Base-by-base conservation (phyloP, 345 rosid genomes). In the Hirschfeldia incana region DNA sequence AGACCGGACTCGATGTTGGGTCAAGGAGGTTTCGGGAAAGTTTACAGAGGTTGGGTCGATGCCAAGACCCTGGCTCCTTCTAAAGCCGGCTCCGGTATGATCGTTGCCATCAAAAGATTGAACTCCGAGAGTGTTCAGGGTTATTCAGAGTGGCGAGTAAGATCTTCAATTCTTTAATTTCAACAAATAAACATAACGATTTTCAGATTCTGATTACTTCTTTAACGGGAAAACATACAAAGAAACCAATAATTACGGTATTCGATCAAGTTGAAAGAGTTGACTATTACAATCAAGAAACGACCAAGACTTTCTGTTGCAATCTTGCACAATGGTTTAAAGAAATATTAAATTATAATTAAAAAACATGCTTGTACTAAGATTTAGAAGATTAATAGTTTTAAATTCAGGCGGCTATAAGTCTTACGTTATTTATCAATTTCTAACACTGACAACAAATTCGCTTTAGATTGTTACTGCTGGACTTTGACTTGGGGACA, bases 41-140 rank as follows among this genome's bases (percentile, higher is more conserved):
- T 94, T 53, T 94, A 78, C 81, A 91, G 86, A 85, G 97, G 98
- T 1, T 94, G 93, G 94, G 39, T 94, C 7, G 90, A 94, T 74
- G 89, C 79, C 29, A 87, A 69, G 82, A 87, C 87, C 66, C 76
- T 85, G 1, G 77, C 85, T 16, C 97, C 98, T 16, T 85, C 93
- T 6, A 89, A 84, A 64, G 8, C 69, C 42, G 91, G 89, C 34
- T 64, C 65, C 30, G 97, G 97, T 30, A 86, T 88, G 82, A 65
- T 76, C 29, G 93, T 92, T 57, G 97, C 97, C 62, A 82, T 94
- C 70, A 94, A 92, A 85, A 89, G 89, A 85, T 73, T 89, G 75
- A 94, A 87, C 75, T 62, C 87, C 0, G 90, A 86, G 65, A 85
- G 97, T 49, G 62, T 80, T 75, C 97, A 92, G 81, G 97, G 97